Conservation (phyloP, 768 basidiomycete species). For the Suillus luteus region DNA sequence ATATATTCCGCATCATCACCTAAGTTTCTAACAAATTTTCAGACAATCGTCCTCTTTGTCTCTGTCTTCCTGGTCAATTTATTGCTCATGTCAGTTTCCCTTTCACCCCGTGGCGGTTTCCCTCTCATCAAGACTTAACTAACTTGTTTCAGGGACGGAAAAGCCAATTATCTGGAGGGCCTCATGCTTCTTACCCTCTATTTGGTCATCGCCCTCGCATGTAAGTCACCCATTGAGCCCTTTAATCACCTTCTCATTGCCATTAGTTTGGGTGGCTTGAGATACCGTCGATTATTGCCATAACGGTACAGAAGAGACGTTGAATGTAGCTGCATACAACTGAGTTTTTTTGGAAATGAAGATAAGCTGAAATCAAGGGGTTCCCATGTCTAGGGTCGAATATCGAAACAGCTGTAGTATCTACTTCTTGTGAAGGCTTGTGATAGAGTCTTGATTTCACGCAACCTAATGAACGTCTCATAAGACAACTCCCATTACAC, state of each 20-base stretch:
- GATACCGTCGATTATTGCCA: neutral
- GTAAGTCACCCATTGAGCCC: constrained; percentile 29
- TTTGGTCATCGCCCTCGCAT: constrained; percentile 41
- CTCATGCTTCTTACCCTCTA: constrained; percentile 54
- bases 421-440: neutral
- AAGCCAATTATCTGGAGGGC: constrained; percentile 93
- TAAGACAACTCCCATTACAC: neutral
- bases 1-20: neutral
- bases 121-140: neutral
- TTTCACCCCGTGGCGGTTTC: neutral
- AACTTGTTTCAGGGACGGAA: constrained; percentile 58
- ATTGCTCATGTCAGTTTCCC: constrained; percentile 60
- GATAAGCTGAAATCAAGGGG: too few relatives aligned
- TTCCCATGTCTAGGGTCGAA: too few relatives aligned
- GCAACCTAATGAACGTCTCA: neutral
- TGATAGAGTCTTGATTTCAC: neutral
- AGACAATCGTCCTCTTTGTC: constrained; percentile 85
- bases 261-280: constrained; percentile 16
- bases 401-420: neutral
- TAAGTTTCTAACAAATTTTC: constrained; percentile 11
- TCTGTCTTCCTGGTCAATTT: constrained; percentile 89
- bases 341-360: too few relatives aligned
- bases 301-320: too few relatives aligned
- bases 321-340: too few relatives aligned
- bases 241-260: neutral